Conservation (phyloP, 2,329 filamentous ascomycete species). For the Claviceps sorghi region DNA sequence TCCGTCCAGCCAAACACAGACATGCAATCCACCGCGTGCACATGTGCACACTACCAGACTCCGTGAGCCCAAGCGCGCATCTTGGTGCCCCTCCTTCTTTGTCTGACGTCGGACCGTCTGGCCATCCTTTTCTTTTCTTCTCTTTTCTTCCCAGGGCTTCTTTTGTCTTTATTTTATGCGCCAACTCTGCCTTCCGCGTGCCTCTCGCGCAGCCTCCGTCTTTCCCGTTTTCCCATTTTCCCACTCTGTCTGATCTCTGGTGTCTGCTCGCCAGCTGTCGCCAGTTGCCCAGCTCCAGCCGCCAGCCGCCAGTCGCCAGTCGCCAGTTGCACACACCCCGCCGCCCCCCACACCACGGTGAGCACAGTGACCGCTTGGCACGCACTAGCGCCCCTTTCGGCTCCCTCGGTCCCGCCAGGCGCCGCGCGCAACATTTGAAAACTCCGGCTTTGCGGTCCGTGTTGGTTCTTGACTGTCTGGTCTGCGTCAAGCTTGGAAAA, state of each 20-base stretch:
- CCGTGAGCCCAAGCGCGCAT: too few relatives aligned
- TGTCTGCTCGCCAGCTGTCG: neutral
- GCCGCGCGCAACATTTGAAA: neutral
- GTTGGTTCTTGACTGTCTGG: too few relatives aligned
- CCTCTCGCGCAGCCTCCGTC: neutral
- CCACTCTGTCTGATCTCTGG: neutral
- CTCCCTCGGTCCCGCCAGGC: slow-evolving; percentile 1
- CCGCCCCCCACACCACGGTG: neutral
- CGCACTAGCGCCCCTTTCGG: slow-evolving; percentile 1
- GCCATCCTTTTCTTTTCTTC: neutral
- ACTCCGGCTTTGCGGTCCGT: neutral
- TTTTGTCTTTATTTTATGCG: neutral
- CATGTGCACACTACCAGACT: too few relatives aligned
- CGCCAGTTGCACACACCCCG: too few relatives aligned
- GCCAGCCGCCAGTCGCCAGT: too few relatives aligned
- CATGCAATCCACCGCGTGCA: too few relatives aligned
- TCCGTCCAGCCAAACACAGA: too few relatives aligned
- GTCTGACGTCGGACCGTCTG: neutral
- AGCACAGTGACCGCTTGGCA: too few relatives aligned
- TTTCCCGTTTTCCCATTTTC: neutral
- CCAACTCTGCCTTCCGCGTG: too few relatives aligned
- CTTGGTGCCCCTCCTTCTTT: neutral
- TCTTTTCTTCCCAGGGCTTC: neutral
- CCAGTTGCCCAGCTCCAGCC: too few relatives aligned
- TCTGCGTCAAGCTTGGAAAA: neutral